phyloP scores from a whole-genome alignment of 163 green algal species.

The Chlamydomonas reinhardtii region DNA sequence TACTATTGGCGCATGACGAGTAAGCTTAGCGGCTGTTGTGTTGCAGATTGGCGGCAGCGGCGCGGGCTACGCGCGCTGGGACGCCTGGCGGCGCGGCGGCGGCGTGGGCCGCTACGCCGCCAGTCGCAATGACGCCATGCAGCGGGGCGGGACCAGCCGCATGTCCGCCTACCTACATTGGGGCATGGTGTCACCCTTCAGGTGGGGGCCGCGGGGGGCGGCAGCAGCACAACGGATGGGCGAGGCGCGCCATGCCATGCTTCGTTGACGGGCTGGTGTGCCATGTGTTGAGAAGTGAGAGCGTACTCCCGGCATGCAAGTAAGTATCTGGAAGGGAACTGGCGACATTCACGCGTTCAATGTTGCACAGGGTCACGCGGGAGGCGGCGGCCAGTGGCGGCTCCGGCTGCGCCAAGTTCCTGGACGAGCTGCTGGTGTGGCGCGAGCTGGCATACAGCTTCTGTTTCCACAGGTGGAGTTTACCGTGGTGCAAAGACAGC shows the following conservation, averaged over 20 bases:
- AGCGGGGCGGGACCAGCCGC: constrained; percentile 22
- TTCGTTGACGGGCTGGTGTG: too few relatives aligned
- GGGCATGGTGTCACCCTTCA: constrained; percentile 44
- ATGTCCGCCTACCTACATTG: constrained; percentile 33
- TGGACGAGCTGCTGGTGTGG: constrained; percentile 46
- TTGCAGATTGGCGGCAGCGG: neutral
- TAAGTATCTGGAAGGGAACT: too few relatives aligned
- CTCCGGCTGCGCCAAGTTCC: constrained; percentile 27
- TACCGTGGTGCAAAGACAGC: too few relatives aligned
- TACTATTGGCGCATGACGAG: too few relatives aligned
- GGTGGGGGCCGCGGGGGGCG: too few relatives aligned
- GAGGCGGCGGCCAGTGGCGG: constrained; percentile 31
- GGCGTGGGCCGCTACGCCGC: constrained; percentile 24
- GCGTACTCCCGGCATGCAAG: too few relatives aligned
- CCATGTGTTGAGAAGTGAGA: too few relatives aligned
- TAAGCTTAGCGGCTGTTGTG: too few relatives aligned
- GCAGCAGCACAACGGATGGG: too few relatives aligned
- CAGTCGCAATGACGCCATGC: constrained; percentile 33
- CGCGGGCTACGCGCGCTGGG: constrained; percentile 31
- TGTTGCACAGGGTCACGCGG: constrained; percentile 19
- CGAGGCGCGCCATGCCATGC: too few relatives aligned
- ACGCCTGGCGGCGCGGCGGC: constrained; percentile 13
- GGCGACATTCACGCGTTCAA: too few relatives aligned
- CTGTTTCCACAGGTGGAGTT: constrained; percentile 37
- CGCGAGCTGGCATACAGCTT: constrained; percentile 38